Base-by-base conservation (phyloP, 2,329 filamentous ascomycete genomes). In the Celoporthe dispersa region DNA sequence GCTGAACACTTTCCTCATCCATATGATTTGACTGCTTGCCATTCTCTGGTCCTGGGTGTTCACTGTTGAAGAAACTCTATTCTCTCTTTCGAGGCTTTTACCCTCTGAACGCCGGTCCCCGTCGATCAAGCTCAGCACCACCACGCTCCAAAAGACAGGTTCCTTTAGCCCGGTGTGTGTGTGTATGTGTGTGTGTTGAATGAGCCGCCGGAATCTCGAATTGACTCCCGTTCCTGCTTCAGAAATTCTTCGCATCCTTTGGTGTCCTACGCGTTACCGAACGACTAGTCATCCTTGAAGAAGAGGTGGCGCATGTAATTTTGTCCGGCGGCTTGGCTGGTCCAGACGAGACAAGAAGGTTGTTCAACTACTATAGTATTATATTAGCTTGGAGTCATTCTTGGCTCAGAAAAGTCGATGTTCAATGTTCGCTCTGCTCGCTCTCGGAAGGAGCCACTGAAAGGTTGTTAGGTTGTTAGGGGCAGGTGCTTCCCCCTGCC, bases 271-370 rank as follows among this genome's bases (percentile, higher is more conserved):
- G n/a, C 12, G 11, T 25, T 3, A 22, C 41, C 51, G 22, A 53
- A 25, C 7, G 31, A 59, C 55, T 59, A 28, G 28, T 19, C 28
- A 59, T 33, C 28, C 28, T 37, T 33, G n/a, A 16, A 31, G 12
- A 59, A 19, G 55, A 60, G 16, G 31, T 60, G 31, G 28, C 55
- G 55, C 51, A 19, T 35, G 16, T 62, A 33, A 37, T 41, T 51
- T 59, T 59, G 51, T 66, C 64, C 64, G 35, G 55, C 64, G 33
- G 64, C 51, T 66, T 66, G 64, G 64, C 64, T 35, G 51, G 48
- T 59, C 64, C 64, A 51, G 33, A 22, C 25, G 53, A 9, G 53
- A 57, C 53, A 31, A n/a, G 4, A 9, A 48, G 16, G 41, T 48
- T 48, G 41, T 22, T 48, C 8, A 48, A n/a, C 22, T 48, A n/a